Base-by-base conservation (phyloP, 257 asterid genomes). In the Primulina eburnea region DNA sequence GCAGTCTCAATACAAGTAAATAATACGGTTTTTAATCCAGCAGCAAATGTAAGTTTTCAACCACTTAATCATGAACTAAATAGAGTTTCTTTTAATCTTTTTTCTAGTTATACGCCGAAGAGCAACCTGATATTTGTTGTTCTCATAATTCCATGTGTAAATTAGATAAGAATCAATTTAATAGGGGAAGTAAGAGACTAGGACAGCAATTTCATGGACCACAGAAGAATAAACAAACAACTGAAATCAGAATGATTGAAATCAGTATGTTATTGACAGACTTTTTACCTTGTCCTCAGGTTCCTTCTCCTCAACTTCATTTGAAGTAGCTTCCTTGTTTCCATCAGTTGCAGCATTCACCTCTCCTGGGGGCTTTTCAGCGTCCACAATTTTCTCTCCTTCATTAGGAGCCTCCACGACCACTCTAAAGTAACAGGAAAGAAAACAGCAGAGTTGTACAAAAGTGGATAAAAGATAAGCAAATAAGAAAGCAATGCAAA, bases 221-320 rank as follows among this genome's bases (percentile, higher is more conserved):
- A 5, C 14, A 38, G 8, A 62, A 50, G 43, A 37, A 59, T 24
- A 43, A 47, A 35, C 57, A 14, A 52, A 43, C 37, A 52, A 43
- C 58, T 0, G 8, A 10, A 12, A 65, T 56, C 38, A 16, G 1
- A 67, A 37, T 26, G 75, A 29, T 24, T 64, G 32, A 11, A 34
- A 38, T 9, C 37, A 30, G 18, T 14, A 24, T 33, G 40, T 35
- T 14, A 73, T 69, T 11, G 17, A 38, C 18, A 47, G 24, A 34
- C 60, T 21, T 52, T 70, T 75, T 62, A 90, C 98, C 90, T 90
- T 88, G 61, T 78, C 76, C 83, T 90, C 95, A n/a, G 87, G 90
- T 71, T 87, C 89, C 84, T 89, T 82, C 75, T 84, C 86, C 70
- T 83, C 95, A 75, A 71, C 83, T 71, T 79, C 97, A 77, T 66